phyloP scores from a whole-genome alignment of 345 rosid species.

The Mercurialis annua region DNA sequence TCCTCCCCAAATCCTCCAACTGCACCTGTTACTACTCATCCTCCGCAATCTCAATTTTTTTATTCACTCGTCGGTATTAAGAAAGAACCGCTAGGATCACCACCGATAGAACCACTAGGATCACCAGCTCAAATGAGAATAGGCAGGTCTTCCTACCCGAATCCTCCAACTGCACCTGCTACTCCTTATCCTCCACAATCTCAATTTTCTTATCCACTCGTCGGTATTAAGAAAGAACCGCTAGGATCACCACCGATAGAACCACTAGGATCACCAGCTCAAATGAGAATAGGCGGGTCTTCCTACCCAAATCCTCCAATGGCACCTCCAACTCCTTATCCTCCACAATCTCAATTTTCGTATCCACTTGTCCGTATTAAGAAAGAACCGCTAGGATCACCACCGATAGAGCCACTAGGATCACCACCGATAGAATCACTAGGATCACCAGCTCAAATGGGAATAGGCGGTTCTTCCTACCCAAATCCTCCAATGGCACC shows the following conservation, averaged over 20 bases:
- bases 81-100: too few relatives aligned
- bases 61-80: slow-evolving; percentile 28
- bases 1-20: slow-evolving; percentile 41
- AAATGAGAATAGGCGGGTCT: slow-evolving; percentile 51
- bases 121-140: slow-evolving; percentile 38
- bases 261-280: slow-evolving; percentile 28
- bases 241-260: too few relatives aligned
- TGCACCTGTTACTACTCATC: slow-evolving; percentile 36
- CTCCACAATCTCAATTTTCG: too few relatives aligned
- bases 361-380: too few relatives aligned
- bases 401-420: too few relatives aligned
- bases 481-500: slow-evolving; percentile 40
- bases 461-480: slow-evolving; percentile 34
- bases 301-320: too few relatives aligned
- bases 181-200: slow-evolving; percentile 38
- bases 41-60: slow-evolving; percentile 33
- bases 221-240: slow-evolving; percentile 39
- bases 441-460: slow-evolving; percentile 39
- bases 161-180: slow-evolving; percentile 36
- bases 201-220: slow-evolving; percentile 31
- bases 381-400: too few relatives aligned
- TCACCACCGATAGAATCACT: too few relatives aligned
- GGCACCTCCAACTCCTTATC: too few relatives aligned
- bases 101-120: too few relatives aligned
- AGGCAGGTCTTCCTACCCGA: slow-evolving; percentile 47